Evolutionary conservation across 495 filamentous ascomycete genomes (phyloP).

Genomic region (Penicillium mononematosum): DNA sequence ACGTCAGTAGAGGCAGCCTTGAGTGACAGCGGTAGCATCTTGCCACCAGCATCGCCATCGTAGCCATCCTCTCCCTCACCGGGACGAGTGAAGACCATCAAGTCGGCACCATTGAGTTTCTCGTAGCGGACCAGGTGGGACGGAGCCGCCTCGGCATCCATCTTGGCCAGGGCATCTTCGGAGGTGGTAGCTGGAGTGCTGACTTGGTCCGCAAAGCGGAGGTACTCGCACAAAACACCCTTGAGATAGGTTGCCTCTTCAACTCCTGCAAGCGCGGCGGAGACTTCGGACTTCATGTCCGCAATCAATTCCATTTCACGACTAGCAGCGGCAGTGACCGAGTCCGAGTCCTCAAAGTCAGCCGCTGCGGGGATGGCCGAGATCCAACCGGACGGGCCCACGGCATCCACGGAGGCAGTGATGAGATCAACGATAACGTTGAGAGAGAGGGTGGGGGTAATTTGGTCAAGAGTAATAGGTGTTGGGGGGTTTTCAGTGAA

Average conservation of each 20-base stretch:
- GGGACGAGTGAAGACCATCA: conserved; percentile 37
- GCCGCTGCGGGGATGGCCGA: conserved; percentile 40
- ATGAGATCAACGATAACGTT: conserved; percentile 63
- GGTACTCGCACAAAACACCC: conserved; percentile 66
- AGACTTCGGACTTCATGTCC: conserved; percentile 70
- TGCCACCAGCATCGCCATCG: conserved; percentile 38
- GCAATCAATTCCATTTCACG: conserved; percentile 58
- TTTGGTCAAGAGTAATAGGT: conserved; percentile 50
- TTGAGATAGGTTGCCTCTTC: conserved; percentile 69
- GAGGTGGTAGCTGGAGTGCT: conserved; percentile 12
- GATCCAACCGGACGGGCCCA: conserved; percentile 83
- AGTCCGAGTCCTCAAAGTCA: conserved; percentile 39
- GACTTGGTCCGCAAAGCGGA: conserved; percentile 60
- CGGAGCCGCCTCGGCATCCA: conserved; percentile 13
- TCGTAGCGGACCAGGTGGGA: conserved; percentile 36
- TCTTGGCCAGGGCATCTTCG: conserved; percentile 13
- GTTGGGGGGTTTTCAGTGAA: conserved; percentile 47
- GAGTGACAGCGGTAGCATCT: conserved; percentile 65
- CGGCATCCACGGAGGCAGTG: conserved; percentile 74
- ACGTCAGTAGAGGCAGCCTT: conserved; percentile 64
- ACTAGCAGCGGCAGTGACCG: conserved; percentile 52
- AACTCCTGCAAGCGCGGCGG: conserved; percentile 71
- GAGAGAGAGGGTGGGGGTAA: conserved; percentile 48
- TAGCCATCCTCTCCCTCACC: conserved; percentile 36
- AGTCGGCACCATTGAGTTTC: conserved; percentile 46